phyloP scores from a whole-genome alignment of 2,329 filamentous ascomycete genomes.

The Pseudopyricularia javanii region DNA sequence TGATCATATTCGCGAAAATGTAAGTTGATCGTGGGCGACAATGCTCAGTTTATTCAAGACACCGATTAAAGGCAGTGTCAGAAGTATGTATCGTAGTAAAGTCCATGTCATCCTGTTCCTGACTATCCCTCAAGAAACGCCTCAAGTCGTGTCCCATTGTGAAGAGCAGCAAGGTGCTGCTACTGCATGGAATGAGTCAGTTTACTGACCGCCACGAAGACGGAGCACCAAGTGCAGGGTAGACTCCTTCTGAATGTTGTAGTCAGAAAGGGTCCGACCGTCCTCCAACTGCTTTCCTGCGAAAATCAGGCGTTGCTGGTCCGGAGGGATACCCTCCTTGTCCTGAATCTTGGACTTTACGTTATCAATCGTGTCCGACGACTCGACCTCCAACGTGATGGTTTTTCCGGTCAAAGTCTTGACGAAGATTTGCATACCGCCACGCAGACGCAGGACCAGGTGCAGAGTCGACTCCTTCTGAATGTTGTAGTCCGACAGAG shows the following conservation, averaged over 20 bases:
- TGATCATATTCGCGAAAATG: not conserved
- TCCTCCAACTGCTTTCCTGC: constrained; percentile 65
- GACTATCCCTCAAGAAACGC: constrained; percentile 1
- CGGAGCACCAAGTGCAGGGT: constrained; percentile 60
- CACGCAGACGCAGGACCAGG: constrained; percentile 67
- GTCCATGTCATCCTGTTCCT: not conserved
- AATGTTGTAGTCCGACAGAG: constrained; percentile 90
- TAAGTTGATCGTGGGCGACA: too few relatives aligned
- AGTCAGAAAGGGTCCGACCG: constrained; percentile 70
- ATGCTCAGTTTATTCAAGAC: not conserved
- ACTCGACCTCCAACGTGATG: constrained; percentile 56
- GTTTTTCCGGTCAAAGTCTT: constrained; percentile 62
- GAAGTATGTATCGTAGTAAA: not conserved
- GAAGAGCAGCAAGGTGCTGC: not conserved
- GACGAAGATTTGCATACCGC: constrained; percentile 68
- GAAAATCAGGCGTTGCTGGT: constrained; percentile 58
- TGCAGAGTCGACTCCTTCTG: constrained; percentile 83
- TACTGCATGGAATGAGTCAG: too few relatives aligned
- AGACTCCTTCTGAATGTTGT: constrained; percentile 76
- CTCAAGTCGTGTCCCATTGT: not conserved
- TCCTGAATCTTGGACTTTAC: constrained; percentile 62
- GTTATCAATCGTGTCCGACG: constrained; percentile 60
- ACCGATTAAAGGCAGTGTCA: not conserved
- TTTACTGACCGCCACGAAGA: constrained; percentile 52
- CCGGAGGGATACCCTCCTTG: constrained; percentile 60